Evolutionary conservation across 2,329 filamentous ascomycete species (phyloP).

Genomic region (Colletotrichum scovillei): DNA sequence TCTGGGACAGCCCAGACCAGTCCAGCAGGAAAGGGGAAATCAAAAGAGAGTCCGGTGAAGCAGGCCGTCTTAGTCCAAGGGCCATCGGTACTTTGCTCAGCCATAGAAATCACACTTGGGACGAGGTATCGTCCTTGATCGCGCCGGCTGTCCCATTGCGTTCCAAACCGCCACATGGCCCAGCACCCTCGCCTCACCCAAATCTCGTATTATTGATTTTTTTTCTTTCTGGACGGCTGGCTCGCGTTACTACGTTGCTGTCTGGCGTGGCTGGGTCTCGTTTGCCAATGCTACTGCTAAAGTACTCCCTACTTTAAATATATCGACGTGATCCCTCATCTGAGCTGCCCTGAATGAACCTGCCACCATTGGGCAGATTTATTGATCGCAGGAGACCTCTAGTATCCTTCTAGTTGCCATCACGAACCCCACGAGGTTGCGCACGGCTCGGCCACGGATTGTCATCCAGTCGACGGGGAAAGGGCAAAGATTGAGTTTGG

Average conservation of each 20-base stretch:
- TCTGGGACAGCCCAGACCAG: slow-evolving; percentile 1
- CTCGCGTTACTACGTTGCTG: slow-evolving; percentile 4
- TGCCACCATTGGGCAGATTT: background rate
- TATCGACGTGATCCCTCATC: background rate
- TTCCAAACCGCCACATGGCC: slow-evolving; percentile 27
- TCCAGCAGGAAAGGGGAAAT: slow-evolving; percentile 9
- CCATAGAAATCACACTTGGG: background rate
- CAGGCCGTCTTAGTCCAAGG: background rate
- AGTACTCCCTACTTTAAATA: background rate
- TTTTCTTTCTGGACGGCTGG: background rate
- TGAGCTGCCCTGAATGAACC: background rate
- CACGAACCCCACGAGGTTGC: background rate
- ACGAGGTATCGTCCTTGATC: background rate
- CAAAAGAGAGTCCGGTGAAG: slow-evolving; percentile 2
- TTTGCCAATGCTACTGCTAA: background rate
- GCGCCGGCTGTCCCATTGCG: slow-evolving; percentile 7
- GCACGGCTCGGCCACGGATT: background rate
- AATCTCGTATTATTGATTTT: slow-evolving; percentile 25
- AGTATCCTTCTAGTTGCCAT: background rate
- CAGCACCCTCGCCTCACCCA: slow-evolving; percentile 27
- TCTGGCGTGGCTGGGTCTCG: background rate
- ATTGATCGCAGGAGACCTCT: background rate
- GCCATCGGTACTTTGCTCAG: background rate
- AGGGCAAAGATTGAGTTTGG: slow-evolving; percentile 14
- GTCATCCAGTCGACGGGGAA: background rate